Evolutionary conservation across 768 basidiomycete genomes (phyloP), one percentile per base, ranked within the genome.

Genomic region (Phanerochaete sordida): DNA sequence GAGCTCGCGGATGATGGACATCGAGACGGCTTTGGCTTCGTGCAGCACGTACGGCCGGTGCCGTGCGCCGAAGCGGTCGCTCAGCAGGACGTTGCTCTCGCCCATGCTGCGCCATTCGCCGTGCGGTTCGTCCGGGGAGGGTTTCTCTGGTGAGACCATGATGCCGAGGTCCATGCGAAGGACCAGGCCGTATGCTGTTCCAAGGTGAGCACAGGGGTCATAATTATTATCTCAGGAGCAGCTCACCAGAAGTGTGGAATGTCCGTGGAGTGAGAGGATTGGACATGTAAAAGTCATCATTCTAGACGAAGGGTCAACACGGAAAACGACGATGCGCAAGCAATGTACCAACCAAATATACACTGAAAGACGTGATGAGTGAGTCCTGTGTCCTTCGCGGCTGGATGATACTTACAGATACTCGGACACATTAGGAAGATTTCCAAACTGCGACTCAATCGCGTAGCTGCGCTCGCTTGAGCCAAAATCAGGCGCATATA

Each of bases 261-360:
- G 66, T 71, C 1, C 69, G 65, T 12, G 71, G 70, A 13, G 69
- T 66, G 3, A 74, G 56, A 2, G 72, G 65, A 44, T 63, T 59
- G 27, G 65, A 23, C 61, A 78, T 62, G 65, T 74, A 79, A 56
- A 76, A 74, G 64, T 79, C 78, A 63, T 79, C 77, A 61, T 79
- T 79, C 67, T 74, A 59, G 13, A 24, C 2, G 44, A 46, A 6
- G 24, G 28, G 15, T 60, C 16, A 55, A 28, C 28, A 1, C n/a
- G n/a, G 37, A 23, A 24, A 27, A 21, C 16, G 24, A 24, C 9
- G 24, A 5, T 27, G 27, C 31, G 44, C 37, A 56, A 45, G 16
- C 11, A 13, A 16, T 1, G n/a, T 27, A 49, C 68, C 30, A 12
- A 70, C 69, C 63, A 68, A 61, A 55, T 70, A 70, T 49, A 70